Evolutionary conservation across 1,284 basidiomycete species (phyloP).

Genomic region (Rhodotorula sp.): DNA sequence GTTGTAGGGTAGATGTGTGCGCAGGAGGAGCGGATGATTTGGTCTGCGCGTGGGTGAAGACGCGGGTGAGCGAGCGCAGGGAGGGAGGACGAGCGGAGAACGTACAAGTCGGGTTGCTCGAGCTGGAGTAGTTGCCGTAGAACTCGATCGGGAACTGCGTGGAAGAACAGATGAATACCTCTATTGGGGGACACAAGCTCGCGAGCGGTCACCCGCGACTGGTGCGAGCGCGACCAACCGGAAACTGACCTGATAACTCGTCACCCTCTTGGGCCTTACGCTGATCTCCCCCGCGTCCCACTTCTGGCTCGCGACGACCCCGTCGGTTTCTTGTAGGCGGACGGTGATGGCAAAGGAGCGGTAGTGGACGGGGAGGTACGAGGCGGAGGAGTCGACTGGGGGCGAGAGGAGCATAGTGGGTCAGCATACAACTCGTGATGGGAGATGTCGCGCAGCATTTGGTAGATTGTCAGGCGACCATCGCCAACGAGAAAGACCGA

Average conservation of each 20-base stretch:
- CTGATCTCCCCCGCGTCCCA: slow-evolving; percentile 23
- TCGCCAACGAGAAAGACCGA: background rate
- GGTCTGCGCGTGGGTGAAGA: background rate
- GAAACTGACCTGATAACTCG: slow-evolving; percentile 13
- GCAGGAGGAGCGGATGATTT: slow-evolving; percentile 12
- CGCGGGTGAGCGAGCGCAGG: background rate
- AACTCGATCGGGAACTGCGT: slow-evolving; percentile 23
- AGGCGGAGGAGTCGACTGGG: slow-evolving; percentile 25
- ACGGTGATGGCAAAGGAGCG: slow-evolving; percentile 26
- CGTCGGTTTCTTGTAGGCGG: slow-evolving; percentile 22
- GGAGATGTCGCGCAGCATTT: too few species aligned
- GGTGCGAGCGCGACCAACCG: too few species aligned
- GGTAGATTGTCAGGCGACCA: background rate
- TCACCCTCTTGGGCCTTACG: slow-evolving; percentile 9
- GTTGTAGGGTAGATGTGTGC: slow-evolving; percentile 24
- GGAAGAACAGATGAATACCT: background rate
- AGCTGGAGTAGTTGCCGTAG: slow-evolving; percentile 20
- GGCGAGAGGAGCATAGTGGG: too few species aligned
- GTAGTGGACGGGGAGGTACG: slow-evolving; percentile 28
- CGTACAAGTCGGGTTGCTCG: slow-evolving; percentile 15
- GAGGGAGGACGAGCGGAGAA: background rate
- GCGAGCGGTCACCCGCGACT: background rate
- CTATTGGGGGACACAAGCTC: background rate
- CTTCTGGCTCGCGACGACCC: slow-evolving; percentile 3
- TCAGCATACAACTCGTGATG: background rate